Conservation (phyloP, 768 basidiomycete species). For the Phlebiopsis flavidoalba region DNA sequence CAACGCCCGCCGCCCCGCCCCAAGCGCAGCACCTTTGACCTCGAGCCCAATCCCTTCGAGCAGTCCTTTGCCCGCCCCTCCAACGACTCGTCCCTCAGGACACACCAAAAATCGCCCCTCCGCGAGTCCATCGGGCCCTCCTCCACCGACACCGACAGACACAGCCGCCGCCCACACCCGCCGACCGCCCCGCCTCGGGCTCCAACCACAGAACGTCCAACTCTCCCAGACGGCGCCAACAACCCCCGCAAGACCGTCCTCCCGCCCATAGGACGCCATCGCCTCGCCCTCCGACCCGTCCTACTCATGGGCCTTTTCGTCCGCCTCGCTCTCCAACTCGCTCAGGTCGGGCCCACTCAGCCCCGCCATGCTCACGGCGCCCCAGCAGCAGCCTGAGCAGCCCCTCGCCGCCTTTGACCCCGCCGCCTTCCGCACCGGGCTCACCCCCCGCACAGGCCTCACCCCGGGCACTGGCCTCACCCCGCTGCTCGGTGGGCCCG, state of each 20-base stretch:
- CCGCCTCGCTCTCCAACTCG: constrained; percentile 59
- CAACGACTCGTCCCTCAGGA: constrained; percentile 41
- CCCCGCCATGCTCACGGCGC: constrained; percentile 94
- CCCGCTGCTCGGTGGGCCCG: constrained; percentile 49
- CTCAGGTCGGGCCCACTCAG: constrained; percentile 91
- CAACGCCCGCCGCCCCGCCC: constrained; percentile 16
- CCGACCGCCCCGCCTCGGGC: background rate
- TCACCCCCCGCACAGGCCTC: constrained; percentile 82
- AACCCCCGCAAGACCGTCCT: constrained; percentile 65
- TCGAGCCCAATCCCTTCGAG: constrained; percentile 65
- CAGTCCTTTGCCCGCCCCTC: constrained; percentile 70
- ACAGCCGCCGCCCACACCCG: constrained; percentile 7
- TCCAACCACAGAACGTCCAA: constrained; percentile 19
- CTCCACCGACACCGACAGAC: constrained; percentile 16
- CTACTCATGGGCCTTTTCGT: constrained; percentile 58
- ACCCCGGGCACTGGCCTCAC: constrained; percentile 85
- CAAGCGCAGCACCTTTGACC: constrained; percentile 30
- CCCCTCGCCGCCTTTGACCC: constrained; percentile 59
- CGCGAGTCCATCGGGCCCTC: constrained; percentile 23
- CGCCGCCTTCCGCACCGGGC: constrained; percentile 72
- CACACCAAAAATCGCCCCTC: constrained; percentile 27
- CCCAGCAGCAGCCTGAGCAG: constrained; percentile 42
- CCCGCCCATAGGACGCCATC: constrained; percentile 76
- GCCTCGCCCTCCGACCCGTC: constrained; percentile 60
- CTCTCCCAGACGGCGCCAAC: constrained; percentile 13